Base-by-base conservation (phyloP, 2,329 filamentous ascomycete genomes). In the Fusarium sp. region DNA sequence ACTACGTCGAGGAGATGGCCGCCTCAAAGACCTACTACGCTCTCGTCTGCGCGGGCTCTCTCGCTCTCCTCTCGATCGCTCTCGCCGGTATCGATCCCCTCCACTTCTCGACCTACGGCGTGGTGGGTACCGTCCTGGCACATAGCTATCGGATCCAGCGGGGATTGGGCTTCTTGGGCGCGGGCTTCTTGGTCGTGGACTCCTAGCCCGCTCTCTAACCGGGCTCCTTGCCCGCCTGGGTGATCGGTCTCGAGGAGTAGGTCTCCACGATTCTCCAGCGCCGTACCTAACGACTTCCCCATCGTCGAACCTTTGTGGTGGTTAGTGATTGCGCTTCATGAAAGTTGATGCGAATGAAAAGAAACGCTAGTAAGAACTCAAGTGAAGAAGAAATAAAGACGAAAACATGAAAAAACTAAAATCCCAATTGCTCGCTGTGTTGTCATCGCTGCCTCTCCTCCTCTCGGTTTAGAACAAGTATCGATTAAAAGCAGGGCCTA, bases 201-300 rank as follows among this genome's bases (percentile, higher is more conserved):
- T 78, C 46, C 73, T 70, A 9, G 69, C 61, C 58, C 73, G 68
- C 15, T 74, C 72, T 41, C 72, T 59, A 22, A 71, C 54, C 10
- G 74, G 75, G 58, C 75, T 77, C 51, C 74, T 72, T 19, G 66
- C 58, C 56, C 73, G 70, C 41, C 74, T 66, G 13, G 81, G 80
- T 26, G 81, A 83, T 53, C 80, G 78, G 62, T 81, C 78, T 45
- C 81, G 75, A 46, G 85, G 85, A 56, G 83, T 86, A 10, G 85
- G 85, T 57, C 85, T 78, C 78, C 85, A 87, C 34, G 84, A 86
- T 74, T 87, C 85, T 56, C 85, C 85, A 11, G 85, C 85, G 47
- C 85, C 85, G 71, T 87, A 87, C 69, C 85, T 79, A 62, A 85
- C 83, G 50, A 87, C 85, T 75, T 87, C 85, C 40, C 85, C 85